Conservation (phyloP, 2,329 filamentous ascomycete genomes). For the Rutstroemia sp. region DNA sequence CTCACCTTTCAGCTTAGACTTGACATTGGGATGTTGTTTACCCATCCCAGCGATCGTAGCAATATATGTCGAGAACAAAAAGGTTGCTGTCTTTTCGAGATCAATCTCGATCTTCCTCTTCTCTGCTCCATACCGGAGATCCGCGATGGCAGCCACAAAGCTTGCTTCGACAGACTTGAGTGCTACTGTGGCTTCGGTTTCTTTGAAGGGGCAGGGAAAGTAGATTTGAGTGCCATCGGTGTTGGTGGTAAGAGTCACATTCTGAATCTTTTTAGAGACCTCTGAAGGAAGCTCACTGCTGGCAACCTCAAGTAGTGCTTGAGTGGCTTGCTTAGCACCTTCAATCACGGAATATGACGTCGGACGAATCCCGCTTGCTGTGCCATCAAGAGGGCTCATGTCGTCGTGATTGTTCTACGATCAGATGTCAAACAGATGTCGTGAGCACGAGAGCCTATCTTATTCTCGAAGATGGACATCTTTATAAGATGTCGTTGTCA, state of each 20-base stretch:
- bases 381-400: background rate
- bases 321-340: conserved; percentile 20
- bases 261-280: conserved; percentile 17
- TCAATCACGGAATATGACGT: conserved; percentile 22
- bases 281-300: conserved; percentile 19
- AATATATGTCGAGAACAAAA: conserved; percentile 51
- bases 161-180: conserved; percentile 38
- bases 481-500: too few species aligned
- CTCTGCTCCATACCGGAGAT: conserved; percentile 41
- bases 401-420: background rate
- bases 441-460: too few species aligned
- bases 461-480: too few species aligned
- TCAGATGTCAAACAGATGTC: background rate
- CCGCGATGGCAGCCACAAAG: conserved; percentile 51
- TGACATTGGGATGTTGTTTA: conserved; percentile 40
- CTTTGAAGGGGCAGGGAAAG: conserved; percentile 41
- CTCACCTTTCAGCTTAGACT: conserved; percentile 37
- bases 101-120: conserved; percentile 41
- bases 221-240: conserved; percentile 29
- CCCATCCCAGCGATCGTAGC: conserved; percentile 46
- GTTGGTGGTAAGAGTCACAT: conserved; percentile 21
- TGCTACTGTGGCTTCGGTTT: conserved; percentile 38
- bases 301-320: conserved; percentile 12
- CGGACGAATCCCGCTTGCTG: background rate
- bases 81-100: conserved; percentile 46